These are phyloP conservation scores for Entomortierella beljakovae DNA, from an alignment of 192 early-diverging fungal species.

Conservation along the genomic window DNA sequence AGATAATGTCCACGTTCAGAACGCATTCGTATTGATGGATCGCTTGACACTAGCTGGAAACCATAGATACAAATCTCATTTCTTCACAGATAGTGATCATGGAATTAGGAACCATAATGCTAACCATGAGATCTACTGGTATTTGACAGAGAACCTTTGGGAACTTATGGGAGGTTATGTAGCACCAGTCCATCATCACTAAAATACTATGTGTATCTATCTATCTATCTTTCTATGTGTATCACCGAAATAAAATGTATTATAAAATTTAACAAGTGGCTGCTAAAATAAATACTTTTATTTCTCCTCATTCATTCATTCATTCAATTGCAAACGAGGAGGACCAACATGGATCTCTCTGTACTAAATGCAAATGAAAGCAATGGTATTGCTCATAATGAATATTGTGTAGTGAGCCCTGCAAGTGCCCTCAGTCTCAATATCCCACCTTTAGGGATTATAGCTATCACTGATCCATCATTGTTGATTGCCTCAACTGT, in stretches of 20 bases:
- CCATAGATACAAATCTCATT: constrained; percentile 85
- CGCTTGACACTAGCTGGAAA: constrained; percentile 78
- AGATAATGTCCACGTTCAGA: constrained; percentile 89
- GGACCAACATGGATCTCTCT: too few species aligned
- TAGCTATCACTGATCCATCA: background rate
- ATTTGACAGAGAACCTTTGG: constrained; percentile 33
- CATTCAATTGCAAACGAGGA: too few species aligned
- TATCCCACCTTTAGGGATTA: constrained; percentile 7
- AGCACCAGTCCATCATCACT: constrained; percentile 38
- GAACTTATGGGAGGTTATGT: constrained; percentile 48
- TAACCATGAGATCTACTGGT: constrained; percentile 63
- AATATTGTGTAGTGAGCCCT: too few species aligned
- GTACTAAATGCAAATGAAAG: too few species aligned
- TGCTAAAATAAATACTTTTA: too few species aligned
- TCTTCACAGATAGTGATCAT: constrained; percentile 94
- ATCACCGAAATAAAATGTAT: background rate
- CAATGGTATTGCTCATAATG: too few species aligned
- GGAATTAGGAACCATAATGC: constrained; percentile 83
- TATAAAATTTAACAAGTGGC: too few species aligned
- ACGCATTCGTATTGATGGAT: constrained; percentile 84
- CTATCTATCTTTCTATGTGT: too few species aligned
- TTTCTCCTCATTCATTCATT: too few species aligned
- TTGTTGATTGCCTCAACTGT: constrained; percentile 7
- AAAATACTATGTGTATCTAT: background rate
- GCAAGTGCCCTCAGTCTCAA: too few species aligned